Evolutionary conservation across 805 yeast species (phyloP).

Genomic region (Barnettozyma wickerhamii): DNA sequence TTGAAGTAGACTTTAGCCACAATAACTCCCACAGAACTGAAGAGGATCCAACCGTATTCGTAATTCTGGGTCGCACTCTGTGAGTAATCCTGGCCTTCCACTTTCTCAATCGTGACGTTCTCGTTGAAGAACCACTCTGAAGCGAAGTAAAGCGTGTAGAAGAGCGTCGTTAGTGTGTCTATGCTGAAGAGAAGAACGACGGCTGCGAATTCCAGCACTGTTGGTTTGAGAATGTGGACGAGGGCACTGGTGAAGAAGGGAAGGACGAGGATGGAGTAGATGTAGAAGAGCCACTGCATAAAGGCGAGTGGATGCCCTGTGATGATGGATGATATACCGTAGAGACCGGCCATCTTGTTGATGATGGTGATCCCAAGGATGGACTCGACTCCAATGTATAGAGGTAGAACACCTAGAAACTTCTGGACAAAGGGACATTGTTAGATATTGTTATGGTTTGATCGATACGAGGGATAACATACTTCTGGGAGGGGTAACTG

Average conservation of each 20-base stretch:
- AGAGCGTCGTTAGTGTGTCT: slow-evolving; percentile 63
- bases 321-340: slow-evolving; percentile 79
- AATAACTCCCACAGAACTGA: slow-evolving; percentile 45
- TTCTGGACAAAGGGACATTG: slow-evolving; percentile 3
- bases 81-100: slow-evolving; percentile 26
- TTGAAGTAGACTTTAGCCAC: slow-evolving; percentile 56
- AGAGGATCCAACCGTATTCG: slow-evolving; percentile 54
- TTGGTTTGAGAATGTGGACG: slow-evolving; percentile 45
- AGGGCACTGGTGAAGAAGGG: slow-evolving; percentile 64
- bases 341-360: slow-evolving; percentile 86
- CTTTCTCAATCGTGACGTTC: slow-evolving; percentile 22
- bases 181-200: slow-evolving; percentile 57
- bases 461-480: too few species aligned
- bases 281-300: slow-evolving; percentile 78
- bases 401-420: slow-evolving; percentile 69
- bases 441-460: too few species aligned
- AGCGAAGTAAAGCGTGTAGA: slow-evolving; percentile 72
- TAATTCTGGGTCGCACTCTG: slow-evolving; percentile 55
- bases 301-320: slow-evolving; percentile 85
- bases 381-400: slow-evolving; percentile 84
- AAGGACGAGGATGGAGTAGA: slow-evolving; percentile 56
- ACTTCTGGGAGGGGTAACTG: slow-evolving; percentile 4
- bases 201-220: slow-evolving; percentile 56
- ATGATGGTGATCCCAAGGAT: slow-evolving; percentile 70
- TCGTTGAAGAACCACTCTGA: slow-evolving; percentile 69